Evolutionary conservation across 495 filamentous ascomycete genomes (phyloP), one percentile per base, ranked within the genome.

Genomic region (Penicillium odoratum): DNA sequence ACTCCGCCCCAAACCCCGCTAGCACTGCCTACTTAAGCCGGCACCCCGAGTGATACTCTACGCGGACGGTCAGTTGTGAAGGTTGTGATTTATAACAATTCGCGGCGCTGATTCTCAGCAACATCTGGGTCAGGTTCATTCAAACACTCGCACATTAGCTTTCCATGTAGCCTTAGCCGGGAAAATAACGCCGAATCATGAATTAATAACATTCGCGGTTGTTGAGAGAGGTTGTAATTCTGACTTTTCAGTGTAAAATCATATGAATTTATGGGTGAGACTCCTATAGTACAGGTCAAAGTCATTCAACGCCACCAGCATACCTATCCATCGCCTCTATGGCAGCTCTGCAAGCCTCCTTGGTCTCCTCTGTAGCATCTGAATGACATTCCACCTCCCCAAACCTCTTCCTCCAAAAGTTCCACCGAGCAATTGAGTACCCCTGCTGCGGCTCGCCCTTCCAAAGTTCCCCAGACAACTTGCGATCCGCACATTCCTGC

Each of bases 371-470:
- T 44, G 42, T 44, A 44, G 42, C 42, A 44, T 44, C 42, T 44
- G 42, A 44, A 44, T 44, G 42, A 44, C 42, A 44, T 44, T 44
- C 42, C 42, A 44, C 3, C 42, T 44, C 42, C n/a, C n/a, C 42
- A 44, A 44, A 44, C 42, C 42, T 44, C 42, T 25, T 44, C 42
- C 42, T 44, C 42, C 42, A 44, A 21, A 44, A 44, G 42, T 44
- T 44, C 42, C 42, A 44, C 18, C 42, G 42, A 44, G 42, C 42
- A 44, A 44, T 44, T 44, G 42, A 44, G 42, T 44, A 44, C 42
- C 42, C 42, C 42, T 44, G 42, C 42, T 44, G 42, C 42, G 42
- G 42, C 42, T 44, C 42, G 42, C 42, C 42, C 42, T 44, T 44
- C 42, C 42, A 44, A 44, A 44, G 42, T 44, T 44, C 18, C 15